Evolutionary conservation across 257 asterid species (phyloP), one percentile per base, ranked within the genome.

Genomic region (Lycium barbarum): DNA sequence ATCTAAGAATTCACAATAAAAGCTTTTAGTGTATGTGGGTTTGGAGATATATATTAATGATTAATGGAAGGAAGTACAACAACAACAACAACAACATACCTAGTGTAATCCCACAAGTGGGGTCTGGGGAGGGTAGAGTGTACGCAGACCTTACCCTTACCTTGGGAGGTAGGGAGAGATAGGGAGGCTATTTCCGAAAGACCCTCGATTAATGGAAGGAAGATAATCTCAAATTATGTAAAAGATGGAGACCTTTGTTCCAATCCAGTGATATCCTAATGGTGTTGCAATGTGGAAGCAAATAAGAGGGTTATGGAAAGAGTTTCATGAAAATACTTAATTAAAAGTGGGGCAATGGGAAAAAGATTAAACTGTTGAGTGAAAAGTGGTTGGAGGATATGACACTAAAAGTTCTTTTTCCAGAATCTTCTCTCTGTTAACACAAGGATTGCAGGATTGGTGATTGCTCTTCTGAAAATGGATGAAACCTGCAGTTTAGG

Each of bases 361-460:
- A 67, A 67, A 67, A 36, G 51, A 67, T 36, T 67, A 67, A 67
- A 14, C 74, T 36, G 51, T 14, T 14, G 10, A 67, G 51, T 68
- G 76, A 68, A 68, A 68, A 68, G 15, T 68, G n/a, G 74, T 14
- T 67, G 7, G 53, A 15, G 26, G 26, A 38, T 15, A 68, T 17
- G 78, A 38, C 53, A 36, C 26, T 38, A 68, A 15, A 68, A 68
- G 78, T 3, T 68, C 78, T 68, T 68, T 68, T 68, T 68, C 78
- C 51, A 38, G 78, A 68, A 7, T 36, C 38, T 36, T 40, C 15
- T 22, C 38, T 51, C 36, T 18, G 53, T 68, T 5, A 68, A 38
- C 53, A 68, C 78, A 38, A 38, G 53, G 78, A 68, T 36, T 38
- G 53, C 78, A 68, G 53, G 47, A 68, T 36, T 15, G 78, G 14